A percentile compares a stretch with the other conserved stretches of the same genome.
Evolutionary conservation across 176 grass and related monocot genomes (phyloP).

Genomic region (Avena atlantica): DNA sequence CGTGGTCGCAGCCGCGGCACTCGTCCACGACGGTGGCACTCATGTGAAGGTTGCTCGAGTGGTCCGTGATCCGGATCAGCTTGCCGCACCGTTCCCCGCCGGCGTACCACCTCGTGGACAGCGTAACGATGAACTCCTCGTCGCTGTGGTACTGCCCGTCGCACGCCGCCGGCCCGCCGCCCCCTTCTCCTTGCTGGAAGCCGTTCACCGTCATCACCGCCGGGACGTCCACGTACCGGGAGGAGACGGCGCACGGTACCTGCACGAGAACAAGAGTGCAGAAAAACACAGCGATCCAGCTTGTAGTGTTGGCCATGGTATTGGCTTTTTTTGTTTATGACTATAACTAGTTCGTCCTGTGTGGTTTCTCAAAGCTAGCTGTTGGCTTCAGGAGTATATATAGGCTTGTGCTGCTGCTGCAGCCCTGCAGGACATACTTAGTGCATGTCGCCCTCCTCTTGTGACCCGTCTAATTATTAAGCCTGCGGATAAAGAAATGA

Average conservation of each 20-base stretch:
- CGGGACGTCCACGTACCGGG: neutral
- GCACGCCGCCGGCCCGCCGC: conserved; percentile 28
- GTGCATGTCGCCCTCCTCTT: no score
- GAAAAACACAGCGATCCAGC: neutral
- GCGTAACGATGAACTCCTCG: conserved; percentile 28
- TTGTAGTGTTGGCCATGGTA: neutral
- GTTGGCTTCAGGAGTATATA: neutral
- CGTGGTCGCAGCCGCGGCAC: no score
- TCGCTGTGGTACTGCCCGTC: conserved; percentile 43
- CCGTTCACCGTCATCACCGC: conserved; percentile 18
- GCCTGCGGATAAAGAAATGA: no score
- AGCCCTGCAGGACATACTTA: neutral
- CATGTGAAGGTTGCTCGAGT: neutral
- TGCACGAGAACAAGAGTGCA: neutral
- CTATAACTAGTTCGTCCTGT: no score
- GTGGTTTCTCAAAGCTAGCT: neutral
- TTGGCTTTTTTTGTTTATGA: no score
- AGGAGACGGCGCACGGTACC: neutral
- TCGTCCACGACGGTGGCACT: no score
- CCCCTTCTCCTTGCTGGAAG: conserved; percentile 8
- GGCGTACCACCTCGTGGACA: conserved; percentile 41
- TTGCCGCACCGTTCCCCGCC: neutral
- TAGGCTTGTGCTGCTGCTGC: neutral
- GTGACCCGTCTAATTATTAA: no score
- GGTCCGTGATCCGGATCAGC: neutral